Conservation (phyloP, 2,329 filamentous ascomycete species). For the Oidium heveae region DNA sequence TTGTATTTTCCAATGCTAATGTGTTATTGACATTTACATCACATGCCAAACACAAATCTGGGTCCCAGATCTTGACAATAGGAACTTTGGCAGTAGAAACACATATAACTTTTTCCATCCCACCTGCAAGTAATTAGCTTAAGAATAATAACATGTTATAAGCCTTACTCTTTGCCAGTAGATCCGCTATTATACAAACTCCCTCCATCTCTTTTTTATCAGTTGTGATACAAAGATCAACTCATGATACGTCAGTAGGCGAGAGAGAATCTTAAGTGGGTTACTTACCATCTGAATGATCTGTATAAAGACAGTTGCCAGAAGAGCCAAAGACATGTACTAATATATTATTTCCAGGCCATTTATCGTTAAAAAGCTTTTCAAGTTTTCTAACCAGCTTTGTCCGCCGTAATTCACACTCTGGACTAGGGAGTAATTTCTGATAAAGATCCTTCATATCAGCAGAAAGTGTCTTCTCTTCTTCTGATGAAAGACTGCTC, state of each 20-base stretch:
- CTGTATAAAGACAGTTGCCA: slow-evolving; percentile 80
- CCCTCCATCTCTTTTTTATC: slow-evolving; percentile 66
- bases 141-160: background rate
- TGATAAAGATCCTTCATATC: slow-evolving; percentile 75
- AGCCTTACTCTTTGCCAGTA: slow-evolving; percentile 55
- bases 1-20: slow-evolving; percentile 77
- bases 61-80: slow-evolving; percentile 98
- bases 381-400: slow-evolving; percentile 72
- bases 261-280: background rate
- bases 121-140: slow-evolving; percentile 33
- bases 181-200: slow-evolving; percentile 72
- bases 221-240: slow-evolving; percentile 95
- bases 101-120: slow-evolving; percentile 91
- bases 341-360: slow-evolving; percentile 72
- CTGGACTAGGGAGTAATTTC: slow-evolving; percentile 54
- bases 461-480: slow-evolving; percentile 48
- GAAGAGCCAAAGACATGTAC: slow-evolving; percentile 97
- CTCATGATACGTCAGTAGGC: slow-evolving; percentile 19
- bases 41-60: slow-evolving; percentile 65
- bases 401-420: slow-evolving; percentile 51
- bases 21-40: slow-evolving; percentile 99
- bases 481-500: slow-evolving; percentile 40
- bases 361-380: slow-evolving; percentile 66
- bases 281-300: slow-evolving; percentile 72
- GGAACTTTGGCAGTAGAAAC: slow-evolving; percentile 88